These are phyloP conservation scores for Lipomyces sp. DNA, from an alignment of 805 yeast species.

Conservation along the genomic window DNA sequence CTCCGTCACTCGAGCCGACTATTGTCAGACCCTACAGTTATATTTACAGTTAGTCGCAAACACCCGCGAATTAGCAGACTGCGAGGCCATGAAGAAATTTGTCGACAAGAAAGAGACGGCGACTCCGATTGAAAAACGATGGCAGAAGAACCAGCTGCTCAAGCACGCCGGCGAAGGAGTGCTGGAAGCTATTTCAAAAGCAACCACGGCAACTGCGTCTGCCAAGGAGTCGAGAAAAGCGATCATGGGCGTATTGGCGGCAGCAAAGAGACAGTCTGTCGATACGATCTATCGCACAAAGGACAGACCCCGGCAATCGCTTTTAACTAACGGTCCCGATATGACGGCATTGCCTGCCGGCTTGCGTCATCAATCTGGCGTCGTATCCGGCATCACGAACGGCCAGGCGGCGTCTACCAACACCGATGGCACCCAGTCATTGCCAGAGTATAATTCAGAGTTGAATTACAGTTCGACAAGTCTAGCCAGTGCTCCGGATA, in stretches of 20 bases:
- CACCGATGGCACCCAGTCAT: constrained; percentile 12
- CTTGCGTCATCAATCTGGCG: constrained; percentile 14
- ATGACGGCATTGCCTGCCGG: constrained; percentile 29
- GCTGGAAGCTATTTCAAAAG: constrained; percentile 36
- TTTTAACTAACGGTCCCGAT: constrained; percentile 21
- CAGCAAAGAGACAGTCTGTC: constrained; percentile 32
- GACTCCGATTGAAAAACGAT: constrained; percentile 26
- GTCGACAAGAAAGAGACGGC: constrained; percentile 37
- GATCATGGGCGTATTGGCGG: constrained; percentile 30
- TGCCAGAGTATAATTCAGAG: constrained; percentile 24
- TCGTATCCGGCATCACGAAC: constrained; percentile 9
- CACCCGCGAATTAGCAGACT: constrained; percentile 37
- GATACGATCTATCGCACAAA: constrained; percentile 29
- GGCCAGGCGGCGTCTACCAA: constrained; percentile 4
- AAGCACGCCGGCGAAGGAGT: constrained; percentile 35
- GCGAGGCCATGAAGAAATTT: constrained; percentile 40
- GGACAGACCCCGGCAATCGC: constrained; percentile 22
- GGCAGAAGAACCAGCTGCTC: constrained; percentile 29
- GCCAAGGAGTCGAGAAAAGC: constrained; percentile 34
- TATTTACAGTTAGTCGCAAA: constrained; percentile 37
- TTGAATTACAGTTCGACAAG: constrained; percentile 23
- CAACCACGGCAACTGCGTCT: constrained; percentile 18
- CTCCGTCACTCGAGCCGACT: constrained; percentile 32
- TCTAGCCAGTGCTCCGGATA: constrained; percentile 18
- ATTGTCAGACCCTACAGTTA: constrained; percentile 32